These are phyloP conservation scores for Aspergillus sp. DNA, from an alignment of 2,329 filamentous ascomycete genomes.

Conservation along the genomic window DNA sequence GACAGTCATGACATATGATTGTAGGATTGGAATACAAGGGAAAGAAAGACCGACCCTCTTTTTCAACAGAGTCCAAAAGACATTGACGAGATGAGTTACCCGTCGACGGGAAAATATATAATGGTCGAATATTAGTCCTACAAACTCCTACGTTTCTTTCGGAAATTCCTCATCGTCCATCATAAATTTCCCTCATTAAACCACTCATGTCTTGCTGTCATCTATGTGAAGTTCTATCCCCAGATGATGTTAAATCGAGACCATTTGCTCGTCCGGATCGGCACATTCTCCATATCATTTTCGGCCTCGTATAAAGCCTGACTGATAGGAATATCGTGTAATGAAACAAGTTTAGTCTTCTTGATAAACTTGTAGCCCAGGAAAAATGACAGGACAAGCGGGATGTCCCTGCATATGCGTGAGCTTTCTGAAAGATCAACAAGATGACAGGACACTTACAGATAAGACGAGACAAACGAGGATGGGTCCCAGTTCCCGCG, in stretches of 20 bases:
- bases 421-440: neutral
- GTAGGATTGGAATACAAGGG: too few species aligned
- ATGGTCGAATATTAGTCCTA: too few species aligned
- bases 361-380: constrained; percentile 66
- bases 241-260: constrained; percentile 37
- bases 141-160: too few species aligned
- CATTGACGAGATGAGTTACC: too few species aligned
- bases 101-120: too few species aligned
- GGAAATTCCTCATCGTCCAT: too few species aligned
- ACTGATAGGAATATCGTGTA: constrained; percentile 53
- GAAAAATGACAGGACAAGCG: constrained; percentile 59
- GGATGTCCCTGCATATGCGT: constrained; percentile 51
- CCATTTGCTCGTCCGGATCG: constrained; percentile 26
- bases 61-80: too few species aligned
- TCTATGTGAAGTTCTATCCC: constrained; percentile 20
- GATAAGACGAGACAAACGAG: constrained; percentile 61
- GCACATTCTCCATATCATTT: constrained; percentile 36
- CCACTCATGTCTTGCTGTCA: too few species aligned
- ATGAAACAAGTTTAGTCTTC: constrained; percentile 55
- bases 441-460: constrained; percentile 50
- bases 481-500: constrained; percentile 58
- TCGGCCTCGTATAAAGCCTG: constrained; percentile 52
- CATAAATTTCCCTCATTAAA: too few species aligned
- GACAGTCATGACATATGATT: too few species aligned
- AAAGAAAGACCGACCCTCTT: too few species aligned